These are phyloP conservation scores for Jacaranda mimosifolia DNA, from an alignment of 257 asterid species.

Conservation along the genomic window DNA sequence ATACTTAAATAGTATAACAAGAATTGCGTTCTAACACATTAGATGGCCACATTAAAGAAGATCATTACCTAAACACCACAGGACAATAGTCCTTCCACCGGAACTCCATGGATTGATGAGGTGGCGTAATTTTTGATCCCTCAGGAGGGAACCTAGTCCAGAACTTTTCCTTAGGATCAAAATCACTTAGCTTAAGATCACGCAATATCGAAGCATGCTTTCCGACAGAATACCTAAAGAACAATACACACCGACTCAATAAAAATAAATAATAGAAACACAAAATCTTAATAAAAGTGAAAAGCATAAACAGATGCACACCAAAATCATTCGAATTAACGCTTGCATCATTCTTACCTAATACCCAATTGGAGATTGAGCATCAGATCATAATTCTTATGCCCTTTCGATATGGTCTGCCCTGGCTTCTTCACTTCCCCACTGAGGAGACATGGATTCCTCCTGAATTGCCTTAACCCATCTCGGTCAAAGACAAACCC, in stretches of 20 bases:
- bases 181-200: slow-evolving; percentile 75
- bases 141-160: slow-evolving; percentile 92
- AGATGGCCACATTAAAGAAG: slow-evolving; percentile 10
- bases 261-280: slow-evolving; percentile 14
- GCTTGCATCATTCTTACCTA: slow-evolving; percentile 51
- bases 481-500: slow-evolving; percentile 62
- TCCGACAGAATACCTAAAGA: slow-evolving; percentile 75
- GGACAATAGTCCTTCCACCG: slow-evolving; percentile 98
- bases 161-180: slow-evolving; percentile 89
- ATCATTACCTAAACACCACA: slow-evolving; percentile 73
- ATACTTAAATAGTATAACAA: neutral
- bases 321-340: neutral
- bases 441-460: slow-evolving; percentile 65
- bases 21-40: slow-evolving; percentile 6
- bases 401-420: slow-evolving; percentile 85
- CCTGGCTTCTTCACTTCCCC: slow-evolving; percentile 95
- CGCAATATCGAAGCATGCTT: slow-evolving; percentile 68
- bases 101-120: slow-evolving; percentile 83
- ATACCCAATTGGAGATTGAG: slow-evolving; percentile 98
- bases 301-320: slow-evolving; percentile 5
- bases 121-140: slow-evolving; percentile 86
- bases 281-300: neutral
- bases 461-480: slow-evolving; percentile 72
- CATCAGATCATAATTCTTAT: slow-evolving; percentile 93
- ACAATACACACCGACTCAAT: slow-evolving; percentile 21